Evolutionary conservation across 495 filamentous ascomycete genomes (phyloP), one percentile per base, ranked within the genome.

Genomic region (Aspergillus cavernicola): DNA sequence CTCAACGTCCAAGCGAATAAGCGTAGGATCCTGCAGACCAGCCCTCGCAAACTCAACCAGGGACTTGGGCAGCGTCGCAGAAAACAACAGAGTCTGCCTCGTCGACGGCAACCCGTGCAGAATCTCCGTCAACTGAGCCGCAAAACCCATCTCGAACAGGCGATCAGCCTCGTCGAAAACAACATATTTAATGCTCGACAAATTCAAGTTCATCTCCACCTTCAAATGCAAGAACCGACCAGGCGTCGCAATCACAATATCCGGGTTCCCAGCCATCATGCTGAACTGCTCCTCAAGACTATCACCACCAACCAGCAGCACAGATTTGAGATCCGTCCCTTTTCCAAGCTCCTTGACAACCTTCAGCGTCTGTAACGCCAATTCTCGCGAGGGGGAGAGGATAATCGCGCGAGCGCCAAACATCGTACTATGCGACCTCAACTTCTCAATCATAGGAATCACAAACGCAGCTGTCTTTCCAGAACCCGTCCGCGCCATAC

Each of bases 381-480:
- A 72, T 67, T 99, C 93, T 66, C 93, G 78, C 16, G 90, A 95
- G 1, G 93, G 93, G 22, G 92, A 96, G 60, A 99, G 60, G 31
- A 99, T 85, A 49, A 97, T 71, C 10, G 83, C 95, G 58, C 93
- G 78, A 31, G 90, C 81, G 22, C 93, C 93, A 55, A 97, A 81
- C 63, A 83, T 84, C 9, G 83, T 83, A 61, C 86, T 95, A 63
- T 99, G 93, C n/a, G 80, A 77, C 69, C 89, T 95, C 56, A 99
- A 75, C 47, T 87, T 89, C 74, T 97, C 87, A 53, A 99, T 88
- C 92, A 98, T 93, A 36, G 93, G 93, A 51, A 98, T 92, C 5
- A 98, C 90, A 66, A 98, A 98, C 12, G 93, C 92, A 2, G 92
- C 93, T 1, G 92, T 96, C 74, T 98, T 98, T 66, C 93, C 93